A percentile compares a stretch with the other conserved stretches of the same genome.
Evolutionary conservation across 768 basidiomycete genomes (phyloP).

Genomic region (Leucosporidium creatinivorum): DNA sequence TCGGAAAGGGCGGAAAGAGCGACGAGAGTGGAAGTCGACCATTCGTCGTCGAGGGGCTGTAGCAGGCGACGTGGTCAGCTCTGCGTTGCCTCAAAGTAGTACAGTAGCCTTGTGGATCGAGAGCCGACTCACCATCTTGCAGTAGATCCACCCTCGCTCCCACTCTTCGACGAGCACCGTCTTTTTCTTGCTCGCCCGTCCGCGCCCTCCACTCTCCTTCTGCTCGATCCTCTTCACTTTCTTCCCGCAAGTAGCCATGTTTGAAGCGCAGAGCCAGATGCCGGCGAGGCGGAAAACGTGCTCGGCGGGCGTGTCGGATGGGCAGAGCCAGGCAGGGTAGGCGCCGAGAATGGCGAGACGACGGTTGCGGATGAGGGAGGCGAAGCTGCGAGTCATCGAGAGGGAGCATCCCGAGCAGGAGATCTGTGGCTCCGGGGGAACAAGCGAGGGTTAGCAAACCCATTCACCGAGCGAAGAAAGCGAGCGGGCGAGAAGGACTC

Average conservation of each 20-base stretch:
- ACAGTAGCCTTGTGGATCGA: no score
- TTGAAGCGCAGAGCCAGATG: slow-evolving; percentile 18
- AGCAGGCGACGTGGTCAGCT: no score
- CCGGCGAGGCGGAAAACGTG: slow-evolving; percentile 20
- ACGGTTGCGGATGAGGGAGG: slow-evolving; percentile 22
- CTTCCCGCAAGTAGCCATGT: slow-evolving; percentile 12
- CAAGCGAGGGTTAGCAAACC: no score
- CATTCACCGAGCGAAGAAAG: neutral
- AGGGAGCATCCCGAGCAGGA: slow-evolving; percentile 27
- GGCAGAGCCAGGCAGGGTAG: slow-evolving; percentile 18
- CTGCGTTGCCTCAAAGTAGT: no score
- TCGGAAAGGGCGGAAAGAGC: neutral
- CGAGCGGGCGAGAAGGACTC: neutral
- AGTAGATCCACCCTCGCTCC: slow-evolving; percentile 26
- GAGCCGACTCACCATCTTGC: slow-evolving; percentile 18
- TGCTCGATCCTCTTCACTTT: slow-evolving; percentile 28
- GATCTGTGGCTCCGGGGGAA: neutral
- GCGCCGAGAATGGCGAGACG: slow-evolving; percentile 29
- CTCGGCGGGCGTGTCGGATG: slow-evolving; percentile 12
- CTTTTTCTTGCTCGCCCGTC: slow-evolving; percentile 20
- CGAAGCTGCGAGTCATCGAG: slow-evolving; percentile 12
- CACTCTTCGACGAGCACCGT: slow-evolving; percentile 25
- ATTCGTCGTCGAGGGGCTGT: slow-evolving; percentile 11
- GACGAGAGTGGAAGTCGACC: slow-evolving; percentile 10
- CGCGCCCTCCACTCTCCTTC: neutral